These are phyloP conservation scores for Geotrichum carabidarum DNA, from an alignment of 1,139 yeast genomes.

Conservation along the genomic window DNA sequence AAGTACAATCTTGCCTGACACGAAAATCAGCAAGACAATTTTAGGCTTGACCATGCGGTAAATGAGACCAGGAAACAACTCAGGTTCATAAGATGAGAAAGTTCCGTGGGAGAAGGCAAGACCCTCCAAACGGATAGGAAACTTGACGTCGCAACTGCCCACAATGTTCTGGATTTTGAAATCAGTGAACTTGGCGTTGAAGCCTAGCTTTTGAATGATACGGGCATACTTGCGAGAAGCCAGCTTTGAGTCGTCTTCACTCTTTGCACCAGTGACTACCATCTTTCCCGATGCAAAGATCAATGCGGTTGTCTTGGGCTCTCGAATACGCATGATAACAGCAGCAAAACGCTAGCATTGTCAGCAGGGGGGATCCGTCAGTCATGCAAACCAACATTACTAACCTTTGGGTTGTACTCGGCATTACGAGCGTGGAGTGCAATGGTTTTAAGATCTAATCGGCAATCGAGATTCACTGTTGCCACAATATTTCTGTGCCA, in stretches of 20 bases:
- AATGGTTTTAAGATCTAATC: constrained; percentile 90
- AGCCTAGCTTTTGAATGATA: constrained; percentile 95
- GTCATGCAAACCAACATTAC: constrained; percentile 3
- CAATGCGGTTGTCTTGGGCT: constrained; percentile 96
- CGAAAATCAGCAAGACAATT: constrained; percentile 90
- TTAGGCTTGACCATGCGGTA: constrained; percentile 99
- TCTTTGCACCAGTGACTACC: constrained; percentile 99
- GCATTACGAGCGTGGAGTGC: constrained; percentile 99
- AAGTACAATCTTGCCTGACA: constrained; percentile 92
- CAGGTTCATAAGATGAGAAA: constrained; percentile 98
- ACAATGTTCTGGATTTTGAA: constrained; percentile 97
- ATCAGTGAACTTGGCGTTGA: constrained; percentile 86
- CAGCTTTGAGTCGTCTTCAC: constrained; percentile 94
- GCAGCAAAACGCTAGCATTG: constrained; percentile 84
- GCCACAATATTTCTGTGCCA: constrained; percentile 73
- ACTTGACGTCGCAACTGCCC: constrained; percentile 94
- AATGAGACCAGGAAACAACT: constrained; percentile 94
- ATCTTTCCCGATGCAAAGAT: constrained; percentile 98
- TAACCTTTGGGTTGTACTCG: constrained; percentile 78
- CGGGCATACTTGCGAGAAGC: constrained; percentile 98
- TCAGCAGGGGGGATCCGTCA: constrained; percentile 10
- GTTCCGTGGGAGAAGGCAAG: constrained; percentile 97
- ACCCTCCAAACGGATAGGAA: constrained; percentile 96
- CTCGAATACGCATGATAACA: constrained; percentile 98
- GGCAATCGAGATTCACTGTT: constrained; percentile 92